Evolutionary conservation across 768 basidiomycete genomes (phyloP).

Genomic region (Boletus subcaerulescens): DNA sequence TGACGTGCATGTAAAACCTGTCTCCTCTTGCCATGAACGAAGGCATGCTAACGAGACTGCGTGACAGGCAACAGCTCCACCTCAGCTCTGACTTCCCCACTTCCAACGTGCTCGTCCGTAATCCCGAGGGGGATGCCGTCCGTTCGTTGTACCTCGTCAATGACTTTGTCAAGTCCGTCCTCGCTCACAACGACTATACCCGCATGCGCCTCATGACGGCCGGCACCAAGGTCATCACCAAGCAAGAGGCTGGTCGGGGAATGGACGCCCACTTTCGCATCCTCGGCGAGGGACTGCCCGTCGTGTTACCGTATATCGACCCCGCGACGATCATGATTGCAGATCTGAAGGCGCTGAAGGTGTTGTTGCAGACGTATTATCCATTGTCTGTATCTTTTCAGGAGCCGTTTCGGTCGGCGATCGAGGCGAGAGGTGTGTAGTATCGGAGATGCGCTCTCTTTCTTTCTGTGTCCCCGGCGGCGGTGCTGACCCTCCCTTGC

Average conservation of each 20-base stretch:
- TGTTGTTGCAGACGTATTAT: conserved; percentile 76
- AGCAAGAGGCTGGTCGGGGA: conserved; percentile 76
- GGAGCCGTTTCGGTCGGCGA: conserved; percentile 52
- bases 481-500: neutral
- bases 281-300: conserved; percentile 80
- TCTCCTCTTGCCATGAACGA: neutral
- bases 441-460: conserved; percentile 38
- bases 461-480: neutral
- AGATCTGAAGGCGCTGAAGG: conserved; percentile 54
- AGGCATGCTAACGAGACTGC: neutral
- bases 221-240: conserved; percentile 91
- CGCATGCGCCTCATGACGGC: conserved; percentile 84
- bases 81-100: conserved; percentile 70
- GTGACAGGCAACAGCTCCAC: conserved; percentile 65
- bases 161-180: conserved; percentile 75
- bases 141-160: conserved; percentile 90
- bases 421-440: conserved; percentile 52
- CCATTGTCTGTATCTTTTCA: conserved; percentile 66
- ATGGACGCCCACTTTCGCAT: conserved; percentile 65
- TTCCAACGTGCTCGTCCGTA: conserved; percentile 81
- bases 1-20: conserved; percentile 64
- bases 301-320: conserved; percentile 80
- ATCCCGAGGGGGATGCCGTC: conserved; percentile 65
- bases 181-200: conserved; percentile 77
- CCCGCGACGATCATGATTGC: conserved; percentile 56